Percentiles rank a stretch among this genome's conserved stretches.
Conservation (phyloP, 2,329 filamentous ascomycete genomes). For the Orbilia javanica region DNA sequence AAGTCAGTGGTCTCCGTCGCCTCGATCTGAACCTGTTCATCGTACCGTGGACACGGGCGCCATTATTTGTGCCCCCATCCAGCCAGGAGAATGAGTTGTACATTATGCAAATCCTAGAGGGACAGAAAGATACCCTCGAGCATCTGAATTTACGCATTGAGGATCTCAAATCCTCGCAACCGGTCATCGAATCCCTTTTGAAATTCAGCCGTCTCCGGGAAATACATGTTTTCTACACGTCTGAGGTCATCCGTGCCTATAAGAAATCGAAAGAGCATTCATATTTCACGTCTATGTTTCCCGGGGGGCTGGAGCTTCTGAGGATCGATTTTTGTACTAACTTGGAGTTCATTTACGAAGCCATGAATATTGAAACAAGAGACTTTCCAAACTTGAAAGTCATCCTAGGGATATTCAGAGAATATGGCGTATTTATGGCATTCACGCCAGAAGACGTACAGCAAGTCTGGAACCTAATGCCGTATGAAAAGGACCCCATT, state of each 20-base stretch:
- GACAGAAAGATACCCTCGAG: conserved; percentile 9
- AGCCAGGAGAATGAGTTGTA: too few relatives aligned
- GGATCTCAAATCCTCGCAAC: neutral
- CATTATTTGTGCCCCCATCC: too few relatives aligned
- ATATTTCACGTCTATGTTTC: conserved; percentile 11
- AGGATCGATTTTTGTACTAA: conserved; percentile 22
- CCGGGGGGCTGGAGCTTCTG: conserved; percentile 16
- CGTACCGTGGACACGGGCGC: too few relatives aligned
- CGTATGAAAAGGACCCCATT: neutral
- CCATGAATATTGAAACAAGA: neutral
- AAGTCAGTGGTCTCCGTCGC: conserved; percentile 3
- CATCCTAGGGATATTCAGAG: neutral
- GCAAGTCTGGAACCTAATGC: neutral
- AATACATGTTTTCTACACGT: conserved; percentile 3
- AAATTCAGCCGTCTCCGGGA: conserved; percentile 16
- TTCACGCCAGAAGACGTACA: neutral
- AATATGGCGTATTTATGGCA: neutral
- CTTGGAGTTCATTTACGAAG: neutral
- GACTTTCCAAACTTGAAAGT: conserved; percentile 28
- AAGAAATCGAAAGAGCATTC: neutral
- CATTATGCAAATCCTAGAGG: neutral
- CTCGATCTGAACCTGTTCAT: conserved; percentile 12
- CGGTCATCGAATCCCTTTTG: neutral
- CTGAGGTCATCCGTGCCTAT: neutral
- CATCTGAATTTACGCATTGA: neutral